Conservation (phyloP, 2,329 filamentous ascomycete genomes). For the Pseudopyrenochaeta lycopersici region DNA sequence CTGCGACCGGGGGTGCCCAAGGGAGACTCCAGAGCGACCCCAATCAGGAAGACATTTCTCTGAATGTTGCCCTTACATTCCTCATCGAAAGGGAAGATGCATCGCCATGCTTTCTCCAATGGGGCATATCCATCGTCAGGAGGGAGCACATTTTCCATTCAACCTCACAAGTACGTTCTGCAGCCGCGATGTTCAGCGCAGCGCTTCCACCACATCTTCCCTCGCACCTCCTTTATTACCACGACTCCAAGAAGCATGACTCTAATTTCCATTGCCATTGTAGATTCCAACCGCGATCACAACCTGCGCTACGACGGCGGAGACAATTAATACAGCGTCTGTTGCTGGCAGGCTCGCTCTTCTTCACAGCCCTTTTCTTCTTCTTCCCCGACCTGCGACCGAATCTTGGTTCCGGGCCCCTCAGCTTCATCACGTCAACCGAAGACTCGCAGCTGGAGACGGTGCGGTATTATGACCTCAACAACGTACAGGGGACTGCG, state of each 20-base stretch:
- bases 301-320: constrained; percentile 76
- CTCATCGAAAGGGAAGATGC: constrained; percentile 73
- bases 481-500: constrained; percentile 88
- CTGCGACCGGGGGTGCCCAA: constrained; percentile 47
- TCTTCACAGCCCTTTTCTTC: constrained; percentile 71
- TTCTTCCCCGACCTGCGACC: constrained; percentile 79
- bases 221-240: constrained; percentile 25
- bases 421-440: constrained; percentile 73
- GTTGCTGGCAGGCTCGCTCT: constrained; percentile 63
- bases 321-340: constrained; percentile 76
- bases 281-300: constrained; percentile 86
- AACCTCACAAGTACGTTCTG: constrained; percentile 79
- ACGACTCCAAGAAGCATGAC: constrained; percentile 27
- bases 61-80: constrained; percentile 71
- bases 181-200: constrained; percentile 32
- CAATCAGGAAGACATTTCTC: constrained; percentile 32
- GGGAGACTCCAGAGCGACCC: constrained; percentile 43
- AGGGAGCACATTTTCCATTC: constrained; percentile 82
- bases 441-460: constrained; percentile 87
- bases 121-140: constrained; percentile 75
- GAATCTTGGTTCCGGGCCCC: constrained; percentile 67
- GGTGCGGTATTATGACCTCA: constrained; percentile 95
- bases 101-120: constrained; percentile 87
- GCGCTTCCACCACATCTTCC: constrained; percentile 24
- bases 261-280: constrained; percentile 43